phyloP scores from a whole-genome alignment of 768 basidiomycete genomes.

The Boletellus ananas region DNA sequence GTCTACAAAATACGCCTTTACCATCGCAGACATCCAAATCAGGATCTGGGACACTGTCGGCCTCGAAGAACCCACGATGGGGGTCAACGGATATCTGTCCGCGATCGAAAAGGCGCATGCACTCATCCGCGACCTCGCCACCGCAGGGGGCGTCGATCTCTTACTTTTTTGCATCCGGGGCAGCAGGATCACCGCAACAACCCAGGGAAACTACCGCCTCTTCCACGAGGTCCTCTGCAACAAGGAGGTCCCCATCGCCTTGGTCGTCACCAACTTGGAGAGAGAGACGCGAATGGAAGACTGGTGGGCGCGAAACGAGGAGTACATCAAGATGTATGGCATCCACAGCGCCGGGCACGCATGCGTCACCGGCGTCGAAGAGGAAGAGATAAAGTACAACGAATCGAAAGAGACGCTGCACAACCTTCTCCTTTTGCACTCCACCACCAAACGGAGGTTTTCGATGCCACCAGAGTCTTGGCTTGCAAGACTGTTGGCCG shows the following conservation, averaged over 20 bases:
- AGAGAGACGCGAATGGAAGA: conserved; percentile 32
- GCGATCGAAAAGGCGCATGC: conserved; percentile 28
- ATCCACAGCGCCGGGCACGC: conserved; percentile 34
- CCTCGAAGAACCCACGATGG: conserved; percentile 30
- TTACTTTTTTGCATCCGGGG: conserved; percentile 39
- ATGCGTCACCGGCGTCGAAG: conserved; percentile 39
- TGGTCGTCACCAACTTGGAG: conserved; percentile 41
- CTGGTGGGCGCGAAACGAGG: conserved; percentile 34
- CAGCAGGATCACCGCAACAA: conserved; percentile 27
- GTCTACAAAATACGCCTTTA: conserved; percentile 23
- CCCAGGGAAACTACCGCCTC: conserved; percentile 37
- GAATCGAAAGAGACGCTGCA: conserved; percentile 30
- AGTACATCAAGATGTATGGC: conserved; percentile 22
- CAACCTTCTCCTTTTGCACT: conserved; percentile 15
- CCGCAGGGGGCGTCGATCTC: conserved; percentile 30
- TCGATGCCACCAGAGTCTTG: conserved; percentile 25
- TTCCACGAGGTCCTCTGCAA: conserved; percentile 39
- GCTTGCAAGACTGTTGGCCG: conserved; percentile 21
- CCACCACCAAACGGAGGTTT: conserved; percentile 15
- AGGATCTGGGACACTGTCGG: conserved; percentile 31
- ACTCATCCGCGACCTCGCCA: conserved; percentile 23
- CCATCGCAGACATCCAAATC: conserved; percentile 5
- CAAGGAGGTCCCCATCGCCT: conserved; percentile 36
- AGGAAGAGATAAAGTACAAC: conserved; percentile 31
- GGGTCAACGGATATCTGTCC: conserved; percentile 24